Percentiles rank a stretch among this genome's conserved stretches.
Evolutionary conservation across 2,329 filamentous ascomycete genomes (phyloP).

Genomic region (Xylariaceae sp.): DNA sequence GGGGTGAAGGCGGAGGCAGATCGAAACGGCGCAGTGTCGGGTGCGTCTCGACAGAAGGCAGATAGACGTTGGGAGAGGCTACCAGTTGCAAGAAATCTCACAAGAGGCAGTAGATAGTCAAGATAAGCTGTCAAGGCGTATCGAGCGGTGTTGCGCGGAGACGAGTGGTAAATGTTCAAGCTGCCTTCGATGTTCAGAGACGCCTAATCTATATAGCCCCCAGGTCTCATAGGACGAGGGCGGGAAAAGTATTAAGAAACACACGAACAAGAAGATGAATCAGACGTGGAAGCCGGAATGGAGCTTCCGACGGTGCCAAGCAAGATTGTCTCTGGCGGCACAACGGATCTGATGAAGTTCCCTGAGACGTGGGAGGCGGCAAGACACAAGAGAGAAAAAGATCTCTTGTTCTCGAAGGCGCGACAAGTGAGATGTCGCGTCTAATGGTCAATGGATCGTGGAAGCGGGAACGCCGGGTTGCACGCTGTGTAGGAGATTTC

Average conservation of each 20-base stretch:
- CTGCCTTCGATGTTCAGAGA: conserved; percentile 24
- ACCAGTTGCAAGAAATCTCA: conserved; percentile 12
- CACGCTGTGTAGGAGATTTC: conserved; percentile 13
- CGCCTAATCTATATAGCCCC: conserved; percentile 27
- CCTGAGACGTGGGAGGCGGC: conserved; percentile 19
- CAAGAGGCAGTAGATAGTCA: conserved; percentile 3
- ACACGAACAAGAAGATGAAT: conserved; percentile 19
- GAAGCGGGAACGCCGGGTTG: conserved; percentile 13
- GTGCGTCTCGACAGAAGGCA: conserved; percentile 1
- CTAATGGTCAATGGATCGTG: conserved; percentile 16
- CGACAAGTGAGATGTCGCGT: conserved; percentile 28
- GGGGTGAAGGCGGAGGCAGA: conserved; percentile 1
- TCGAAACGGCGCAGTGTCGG: conserved; percentile 14
- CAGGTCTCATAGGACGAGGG: conserved; percentile 19
- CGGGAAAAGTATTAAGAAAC: conserved; percentile 5
- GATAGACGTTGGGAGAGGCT: conserved; percentile 4
- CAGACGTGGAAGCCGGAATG: conserved; percentile 27
- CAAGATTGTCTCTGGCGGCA: conserved; percentile 25
- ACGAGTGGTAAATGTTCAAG: conserved; percentile 25
- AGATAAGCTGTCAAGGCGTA: conserved; percentile 7
- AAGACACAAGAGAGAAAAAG: conserved; percentile 23
- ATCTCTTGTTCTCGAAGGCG: conserved; percentile 30
- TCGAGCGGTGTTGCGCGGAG: conserved; percentile 19
- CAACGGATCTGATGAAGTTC: conserved; percentile 18
- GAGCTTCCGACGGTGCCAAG: conserved; percentile 24